These are phyloP conservation scores for Amanita polypyramis DNA, from an alignment of 768 basidiomycete genomes.

Conservation along the genomic window DNA sequence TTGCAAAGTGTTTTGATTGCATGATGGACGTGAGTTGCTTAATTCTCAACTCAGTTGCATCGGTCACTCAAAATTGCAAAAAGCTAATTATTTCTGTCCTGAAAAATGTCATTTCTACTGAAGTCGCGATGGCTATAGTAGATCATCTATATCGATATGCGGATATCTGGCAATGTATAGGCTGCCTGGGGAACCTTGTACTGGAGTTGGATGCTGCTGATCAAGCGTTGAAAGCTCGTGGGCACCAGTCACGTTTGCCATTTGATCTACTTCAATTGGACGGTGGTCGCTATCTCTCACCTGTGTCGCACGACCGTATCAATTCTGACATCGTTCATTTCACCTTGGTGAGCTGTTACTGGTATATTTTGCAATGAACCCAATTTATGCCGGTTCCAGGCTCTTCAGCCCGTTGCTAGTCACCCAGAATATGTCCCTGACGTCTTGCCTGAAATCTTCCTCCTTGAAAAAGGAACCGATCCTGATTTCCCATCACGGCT, in stretches of 20 bases:
- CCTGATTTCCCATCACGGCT: constrained; percentile 57
- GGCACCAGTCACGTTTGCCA: constrained; percentile 54
- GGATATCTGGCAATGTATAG: constrained; percentile 73
- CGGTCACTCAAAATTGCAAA: constrained; percentile 6
- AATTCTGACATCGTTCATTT: constrained; percentile 50
- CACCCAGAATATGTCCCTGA: constrained; percentile 32
- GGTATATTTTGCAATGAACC: neutral
- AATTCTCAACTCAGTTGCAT: neutral
- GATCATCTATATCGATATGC: constrained; percentile 63
- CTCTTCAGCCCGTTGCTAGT: constrained; percentile 33
- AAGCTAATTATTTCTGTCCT: constrained; percentile 48
- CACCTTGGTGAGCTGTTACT: constrained; percentile 36
- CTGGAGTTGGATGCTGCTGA: constrained; percentile 52
- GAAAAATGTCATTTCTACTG: constrained; percentile 37
- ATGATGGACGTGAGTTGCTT: constrained; percentile 50
- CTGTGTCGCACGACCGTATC: constrained; percentile 47
- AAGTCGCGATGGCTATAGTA: constrained; percentile 51
- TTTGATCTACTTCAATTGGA: constrained; percentile 60
- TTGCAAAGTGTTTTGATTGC: constrained; percentile 53
- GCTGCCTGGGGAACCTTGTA: constrained; percentile 43
- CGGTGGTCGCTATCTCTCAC: constrained; percentile 42
- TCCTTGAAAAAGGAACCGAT: constrained; percentile 49
- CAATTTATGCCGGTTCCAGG: constrained; percentile 18
- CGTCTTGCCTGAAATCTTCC: constrained; percentile 52
- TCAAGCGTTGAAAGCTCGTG: constrained; percentile 51